These are phyloP conservation scores for Coemansia sp. DNA, from an alignment of 192 early-diverging fungal genomes.

Conservation along the genomic window DNA sequence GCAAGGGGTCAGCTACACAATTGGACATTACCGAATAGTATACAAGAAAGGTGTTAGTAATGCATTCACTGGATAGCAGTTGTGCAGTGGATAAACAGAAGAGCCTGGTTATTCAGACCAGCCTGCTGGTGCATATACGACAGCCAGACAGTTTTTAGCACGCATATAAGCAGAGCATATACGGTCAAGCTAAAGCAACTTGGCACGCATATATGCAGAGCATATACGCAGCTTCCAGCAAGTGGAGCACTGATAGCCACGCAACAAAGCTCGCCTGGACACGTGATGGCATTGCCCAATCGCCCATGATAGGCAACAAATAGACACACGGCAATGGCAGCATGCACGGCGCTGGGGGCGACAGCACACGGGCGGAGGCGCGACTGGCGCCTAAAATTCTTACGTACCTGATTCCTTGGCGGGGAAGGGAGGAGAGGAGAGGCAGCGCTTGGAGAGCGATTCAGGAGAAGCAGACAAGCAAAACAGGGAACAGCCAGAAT, in stretches of 20 bases:
- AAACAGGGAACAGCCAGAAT: neutral
- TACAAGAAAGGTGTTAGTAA: no score
- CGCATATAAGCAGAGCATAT: no score
- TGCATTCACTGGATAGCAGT: no score
- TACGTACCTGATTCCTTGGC: neutral
- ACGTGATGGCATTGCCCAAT: constrained; percentile 2
- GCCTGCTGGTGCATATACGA: no score
- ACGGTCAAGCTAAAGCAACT: no score
- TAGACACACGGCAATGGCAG: neutral
- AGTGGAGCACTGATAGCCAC: no score
- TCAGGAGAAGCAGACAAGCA: neutral
- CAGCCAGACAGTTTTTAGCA: no score
- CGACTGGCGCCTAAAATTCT: neutral
- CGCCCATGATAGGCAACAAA: neutral
- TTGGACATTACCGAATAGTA: no score
- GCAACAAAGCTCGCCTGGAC: neutral
- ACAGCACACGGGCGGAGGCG: neutral
- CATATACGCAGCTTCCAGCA: no score
- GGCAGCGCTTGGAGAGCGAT: neutral
- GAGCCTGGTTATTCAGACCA: no score
- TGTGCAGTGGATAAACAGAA: no score
- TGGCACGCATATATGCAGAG: no score
- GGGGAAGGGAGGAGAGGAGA: neutral
- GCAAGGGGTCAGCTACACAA: neutral
- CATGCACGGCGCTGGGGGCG: constrained; percentile 2